Evolutionary conservation across 495 filamentous ascomycete species (phyloP).

Genomic region (Talaromyces nanjingensis): DNA sequence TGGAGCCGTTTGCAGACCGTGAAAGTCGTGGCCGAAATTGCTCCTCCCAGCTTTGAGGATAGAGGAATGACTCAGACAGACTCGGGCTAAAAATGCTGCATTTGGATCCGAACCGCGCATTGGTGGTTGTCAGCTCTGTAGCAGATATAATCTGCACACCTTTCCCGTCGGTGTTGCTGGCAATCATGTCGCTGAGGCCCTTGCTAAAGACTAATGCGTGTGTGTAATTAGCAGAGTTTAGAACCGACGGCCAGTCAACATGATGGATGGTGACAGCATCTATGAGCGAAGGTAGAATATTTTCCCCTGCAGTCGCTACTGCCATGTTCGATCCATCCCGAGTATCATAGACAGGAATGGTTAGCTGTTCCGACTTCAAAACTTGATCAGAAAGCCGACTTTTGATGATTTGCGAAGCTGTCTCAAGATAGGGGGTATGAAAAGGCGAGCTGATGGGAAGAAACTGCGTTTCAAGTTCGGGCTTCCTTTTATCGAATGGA

Average conservation of each 20-base stretch:
- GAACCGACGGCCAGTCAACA: not conserved
- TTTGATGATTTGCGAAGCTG: not conserved
- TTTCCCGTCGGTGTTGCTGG: not conserved
- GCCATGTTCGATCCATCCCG: not conserved
- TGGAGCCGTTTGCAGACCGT: conserved; percentile 77
- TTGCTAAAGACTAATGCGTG: not conserved
- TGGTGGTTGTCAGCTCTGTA: not conserved
- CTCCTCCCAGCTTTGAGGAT: conserved; percentile 70
- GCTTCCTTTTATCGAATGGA: conserved; percentile 16
- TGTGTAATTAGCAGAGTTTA: not conserved
- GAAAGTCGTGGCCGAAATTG: conserved; percentile 84
- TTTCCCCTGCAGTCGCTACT: not conserved
- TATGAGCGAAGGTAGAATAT: not conserved
- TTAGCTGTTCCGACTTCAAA: not conserved
- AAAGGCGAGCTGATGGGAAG: conserved; percentile 23
- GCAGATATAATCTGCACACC: not conserved
- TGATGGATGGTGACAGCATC: not conserved
- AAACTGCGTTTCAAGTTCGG: conserved; percentile 15
- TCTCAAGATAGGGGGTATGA: not conserved
- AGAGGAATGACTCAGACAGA: not conserved
- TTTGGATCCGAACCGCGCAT: not conserved
- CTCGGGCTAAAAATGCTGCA: not conserved
- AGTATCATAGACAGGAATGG: not conserved
- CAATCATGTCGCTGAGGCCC: not conserved
- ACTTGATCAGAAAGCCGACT: too few relatives aligned